Base-by-base conservation (phyloP, 805 yeast species). In the Candida sakaeoensis region DNA sequence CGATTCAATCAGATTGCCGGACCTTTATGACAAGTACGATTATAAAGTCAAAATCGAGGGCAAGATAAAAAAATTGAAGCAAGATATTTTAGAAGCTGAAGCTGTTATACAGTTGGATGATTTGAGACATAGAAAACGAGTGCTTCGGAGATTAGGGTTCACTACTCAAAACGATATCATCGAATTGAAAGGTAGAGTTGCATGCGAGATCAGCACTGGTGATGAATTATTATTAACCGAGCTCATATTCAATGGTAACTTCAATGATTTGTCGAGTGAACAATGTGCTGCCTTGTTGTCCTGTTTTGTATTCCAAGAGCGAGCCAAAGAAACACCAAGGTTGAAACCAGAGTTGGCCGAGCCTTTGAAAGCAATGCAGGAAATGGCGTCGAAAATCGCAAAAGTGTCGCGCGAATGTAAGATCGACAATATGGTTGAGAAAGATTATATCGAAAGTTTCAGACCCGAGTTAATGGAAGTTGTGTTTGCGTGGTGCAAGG, bases 381-480 rank as follows among this genome's bases (percentile, higher is more conserved):
- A 88, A 48, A 86, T 89, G 82, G 99, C 99, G 2, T 66, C 78
- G 21, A 82, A 85, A 55, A 82, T 95, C 45, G 99, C 98, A 24
- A 87, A 88, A 55, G 79, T 89, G 9, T 85, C 86, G 49, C 82
- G 79, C 50, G 98, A 93, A 58, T 84, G 91, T 60, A 90, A 93
- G 64, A 73, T 93, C 37, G 97, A 91, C 45, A 27, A 27, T 16
- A 70, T 93, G 35, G 82, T 80, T 5, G 98, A 91, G 57, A 87
- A 88, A 54, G 98, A 90, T 42, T 93, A 93, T 56, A 84, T 93
- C 29, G 96, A 89, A 57, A 75, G 84, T 19, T 95, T 93, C 70
- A 80, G 95, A 63, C 83, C 89, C 14, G 96, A 93, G 57, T 72
- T 93, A 45, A 91, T 93, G 98, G 98, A 90, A 59, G 97, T 93